Percentiles rank a stretch among this genome's conserved stretches.
These are phyloP conservation scores for Rubia tinctorum DNA, from an alignment of 305 asterid species.

Conservation along the genomic window DNA sequence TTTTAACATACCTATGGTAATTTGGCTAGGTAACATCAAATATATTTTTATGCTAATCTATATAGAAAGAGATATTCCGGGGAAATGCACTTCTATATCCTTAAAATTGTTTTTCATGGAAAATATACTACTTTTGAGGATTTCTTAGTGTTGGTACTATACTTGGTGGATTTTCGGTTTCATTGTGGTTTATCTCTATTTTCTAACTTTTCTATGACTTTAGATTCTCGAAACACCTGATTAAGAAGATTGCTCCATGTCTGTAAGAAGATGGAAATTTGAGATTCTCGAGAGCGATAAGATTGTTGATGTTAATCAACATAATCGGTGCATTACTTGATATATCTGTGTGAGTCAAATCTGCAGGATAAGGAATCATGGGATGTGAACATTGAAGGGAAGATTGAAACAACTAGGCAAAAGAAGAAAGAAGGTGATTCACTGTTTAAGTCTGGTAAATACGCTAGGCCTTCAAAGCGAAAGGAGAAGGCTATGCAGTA, in stretches of 20 bases:
- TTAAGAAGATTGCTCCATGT: too few species aligned
- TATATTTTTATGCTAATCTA: neutral
- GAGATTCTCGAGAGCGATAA: too few species aligned
- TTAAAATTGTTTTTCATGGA: neutral
- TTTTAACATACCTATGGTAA: too few species aligned
- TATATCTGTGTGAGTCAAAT: neutral
- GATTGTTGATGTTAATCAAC: neutral
- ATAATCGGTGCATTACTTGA: neutral
- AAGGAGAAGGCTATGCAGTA: conserved; percentile 69
- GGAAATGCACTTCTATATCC: neutral
- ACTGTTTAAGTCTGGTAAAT: conserved; percentile 69
- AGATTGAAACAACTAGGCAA: conserved; percentile 66
- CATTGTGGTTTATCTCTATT: conserved; percentile 22
- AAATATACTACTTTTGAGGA: neutral
- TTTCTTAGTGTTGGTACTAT: conserved; percentile 10
- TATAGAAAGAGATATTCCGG: neutral
- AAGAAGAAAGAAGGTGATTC: conserved; percentile 78
- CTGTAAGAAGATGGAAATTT: too few species aligned
- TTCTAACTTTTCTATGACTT: neutral
- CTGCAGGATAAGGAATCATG: conserved; percentile 82
- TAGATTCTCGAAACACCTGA: conserved; percentile 52
- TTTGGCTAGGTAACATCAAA: neutral
- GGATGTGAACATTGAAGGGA: conserved; percentile 77
- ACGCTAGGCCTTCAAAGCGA: conserved; percentile 67
- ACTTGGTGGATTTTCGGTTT: conserved; percentile 21